Evolutionary conservation across 495 filamentous ascomycete genomes (phyloP), one percentile per base, ranked within the genome.

Genomic region (Penicillium turbatum): DNA sequence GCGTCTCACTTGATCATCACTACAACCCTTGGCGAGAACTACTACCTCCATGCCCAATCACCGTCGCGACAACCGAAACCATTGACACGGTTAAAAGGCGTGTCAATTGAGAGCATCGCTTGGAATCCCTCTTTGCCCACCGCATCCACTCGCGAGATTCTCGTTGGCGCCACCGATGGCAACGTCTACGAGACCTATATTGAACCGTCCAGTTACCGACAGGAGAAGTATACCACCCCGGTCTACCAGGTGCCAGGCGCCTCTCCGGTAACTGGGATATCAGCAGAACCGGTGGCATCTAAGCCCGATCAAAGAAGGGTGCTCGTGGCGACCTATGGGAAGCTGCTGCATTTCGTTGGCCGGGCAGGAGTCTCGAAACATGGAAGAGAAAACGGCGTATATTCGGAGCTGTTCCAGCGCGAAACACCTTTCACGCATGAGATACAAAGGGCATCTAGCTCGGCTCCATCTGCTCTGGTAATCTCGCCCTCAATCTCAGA

Each of bases 81-180:
- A 19, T 75, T 98, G 31, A 84, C 87, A 38, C 83, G 89, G 29
- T 72, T 98, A 40, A 92, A 92, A 63, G 88, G 89, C 8, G 89
- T 97, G 38, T 70, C 80, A 9, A 88, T 97, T 34, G 93, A 97
- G 66, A 86, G 85, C 54, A 77, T 98, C 57, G 89, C 92, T 42
- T 98, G 93, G 93, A 97, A 89, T 64, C 95, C 93, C 2, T 90
- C 91, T n/a, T 73, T 90, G n/a, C 95, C 93, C 6, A 97, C 93
- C 16, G 86, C 90, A 12, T 95, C 90, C 1, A 98, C 93, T 0
- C 78, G 93, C 44, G 93, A 98, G 73, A 97, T 98, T n/a, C 76
- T 98, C 4, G 69, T 98, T 29, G 93, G 95, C 17, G 84, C 92
- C 17, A 82, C 86, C 17, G 95, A 98, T 76, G 93, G 95, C 17